Evolutionary conservation across 2,329 filamentous ascomycete species (phyloP).

Genomic region (Corynespora cassiicola): DNA sequence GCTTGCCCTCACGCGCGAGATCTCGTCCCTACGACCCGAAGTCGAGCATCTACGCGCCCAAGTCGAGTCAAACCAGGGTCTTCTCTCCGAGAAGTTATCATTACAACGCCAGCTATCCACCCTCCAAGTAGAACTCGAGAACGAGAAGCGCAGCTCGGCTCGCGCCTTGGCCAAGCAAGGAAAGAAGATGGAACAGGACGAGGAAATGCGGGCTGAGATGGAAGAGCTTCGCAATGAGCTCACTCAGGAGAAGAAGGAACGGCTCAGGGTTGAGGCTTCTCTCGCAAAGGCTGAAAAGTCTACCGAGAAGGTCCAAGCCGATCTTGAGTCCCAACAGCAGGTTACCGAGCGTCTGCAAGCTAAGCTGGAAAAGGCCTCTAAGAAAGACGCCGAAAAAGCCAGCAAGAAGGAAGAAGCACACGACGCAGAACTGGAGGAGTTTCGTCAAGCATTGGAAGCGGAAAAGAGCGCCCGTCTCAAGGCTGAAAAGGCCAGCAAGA

Average conservation of each 20-base stretch:
- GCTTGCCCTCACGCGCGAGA: slow-evolving; percentile 64
- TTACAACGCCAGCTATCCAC: slow-evolving; percentile 79
- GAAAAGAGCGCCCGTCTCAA: slow-evolving; percentile 45
- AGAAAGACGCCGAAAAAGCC: slow-evolving; percentile 38
- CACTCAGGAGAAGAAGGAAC: slow-evolving; percentile 52
- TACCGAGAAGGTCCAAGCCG: slow-evolving; percentile 35
- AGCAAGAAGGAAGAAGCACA: slow-evolving; percentile 44
- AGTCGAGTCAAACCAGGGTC: slow-evolving; percentile 66
- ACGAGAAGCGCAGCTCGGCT: slow-evolving; percentile 74
- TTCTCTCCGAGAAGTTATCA: slow-evolving; percentile 79
- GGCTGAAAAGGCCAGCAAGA: slow-evolving; percentile 40
- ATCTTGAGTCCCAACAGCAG: slow-evolving; percentile 39
- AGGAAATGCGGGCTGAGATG: slow-evolving; percentile 51
- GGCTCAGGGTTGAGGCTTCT: slow-evolving; percentile 47
- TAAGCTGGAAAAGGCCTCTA: slow-evolving; percentile 40
- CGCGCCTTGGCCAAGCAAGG: slow-evolving; percentile 60
- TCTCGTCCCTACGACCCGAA: slow-evolving; percentile 66
- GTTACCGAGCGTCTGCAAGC: slow-evolving; percentile 35
- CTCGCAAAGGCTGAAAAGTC: slow-evolving; percentile 46
- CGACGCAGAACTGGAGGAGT: slow-evolving; percentile 38
- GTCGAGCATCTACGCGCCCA: slow-evolving; percentile 68
- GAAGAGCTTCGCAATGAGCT: slow-evolving; percentile 56
- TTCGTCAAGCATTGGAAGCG: slow-evolving; percentile 48
- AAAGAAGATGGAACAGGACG: slow-evolving; percentile 57
- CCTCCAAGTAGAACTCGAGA: slow-evolving; percentile 81